Conservation (phyloP, 805 yeast genomes). For the Wickerhamiella alocasiicola region DNA sequence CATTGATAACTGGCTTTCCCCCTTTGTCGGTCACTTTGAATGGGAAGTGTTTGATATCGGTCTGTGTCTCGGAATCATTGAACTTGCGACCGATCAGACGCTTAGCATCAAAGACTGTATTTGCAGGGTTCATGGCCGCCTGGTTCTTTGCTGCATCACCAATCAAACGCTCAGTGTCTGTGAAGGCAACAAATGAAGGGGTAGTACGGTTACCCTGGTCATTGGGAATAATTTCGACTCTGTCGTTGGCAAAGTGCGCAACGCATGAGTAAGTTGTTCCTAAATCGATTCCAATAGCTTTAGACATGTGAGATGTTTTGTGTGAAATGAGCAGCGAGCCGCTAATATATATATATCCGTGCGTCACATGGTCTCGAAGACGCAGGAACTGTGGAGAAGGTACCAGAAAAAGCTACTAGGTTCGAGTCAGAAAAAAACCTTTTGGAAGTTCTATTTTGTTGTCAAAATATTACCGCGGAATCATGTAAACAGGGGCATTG, state of each 20-base stretch:
- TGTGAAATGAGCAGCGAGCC: no score
- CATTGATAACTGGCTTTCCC: constrained; percentile 81
- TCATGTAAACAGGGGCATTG: no score
- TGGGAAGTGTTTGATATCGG: constrained; percentile 80
- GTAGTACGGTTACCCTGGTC: constrained; percentile 99
- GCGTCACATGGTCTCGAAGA: no score
- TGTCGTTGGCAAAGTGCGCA: constrained; percentile 71
- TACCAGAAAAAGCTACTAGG: no score
- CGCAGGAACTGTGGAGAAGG: no score
- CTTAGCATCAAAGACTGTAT: constrained; percentile 93
- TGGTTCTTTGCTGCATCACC: constrained; percentile 99
- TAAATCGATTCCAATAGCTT: constrained; percentile 19
- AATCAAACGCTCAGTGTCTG: constrained; percentile 86
- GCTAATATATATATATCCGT: no score
- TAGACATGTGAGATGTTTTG: no score
- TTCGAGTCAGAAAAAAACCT: no score
- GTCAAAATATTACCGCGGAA: no score
- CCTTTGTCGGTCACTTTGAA: constrained; percentile 63
- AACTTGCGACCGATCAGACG: constrained; percentile 83
- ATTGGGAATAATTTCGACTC: constrained; percentile 91
- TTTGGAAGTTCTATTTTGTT: no score
- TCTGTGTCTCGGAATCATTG: constrained; percentile 63
- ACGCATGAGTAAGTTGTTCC: constrained; percentile 98
- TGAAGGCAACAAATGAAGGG: constrained; percentile 93
- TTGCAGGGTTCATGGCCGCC: constrained; percentile 90